Percentiles rank a stretch among this genome's conserved stretches.
Evolutionary conservation across 2,329 filamentous ascomycete species (phyloP).

Genomic region (Beauveria bassiana): DNA sequence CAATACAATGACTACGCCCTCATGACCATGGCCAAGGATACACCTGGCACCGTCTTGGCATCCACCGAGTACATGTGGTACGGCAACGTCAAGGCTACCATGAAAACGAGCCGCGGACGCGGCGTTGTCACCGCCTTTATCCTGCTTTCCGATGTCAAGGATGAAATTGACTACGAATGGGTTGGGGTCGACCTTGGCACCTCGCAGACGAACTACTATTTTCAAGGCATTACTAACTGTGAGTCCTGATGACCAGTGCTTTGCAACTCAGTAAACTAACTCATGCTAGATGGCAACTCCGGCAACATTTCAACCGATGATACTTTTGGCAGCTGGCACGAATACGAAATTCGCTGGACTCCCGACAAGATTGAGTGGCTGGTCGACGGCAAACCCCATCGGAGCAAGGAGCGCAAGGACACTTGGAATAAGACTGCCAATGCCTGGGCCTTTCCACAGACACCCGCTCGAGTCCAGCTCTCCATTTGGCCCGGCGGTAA

Average conservation of each 20-base stretch:
- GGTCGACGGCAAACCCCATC: conserved; percentile 71
- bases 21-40: conserved; percentile 81
- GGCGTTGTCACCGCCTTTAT: conserved; percentile 99
- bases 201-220: conserved; percentile 95
- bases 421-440: conserved; percentile 83
- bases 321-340: conserved; percentile 73
- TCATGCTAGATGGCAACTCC: conserved; percentile 60
- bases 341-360: conserved; percentile 89
- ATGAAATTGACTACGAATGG: conserved; percentile 97
- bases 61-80: conserved; percentile 92
- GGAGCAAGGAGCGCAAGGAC: conserved; percentile 64
- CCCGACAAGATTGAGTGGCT: conserved; percentile 81
- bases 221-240: conserved; percentile 89
- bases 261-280: neutral
- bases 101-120: conserved; percentile 75
- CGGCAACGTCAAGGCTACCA: conserved; percentile 76
- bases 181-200: conserved; percentile 69
- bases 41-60: conserved; percentile 79
- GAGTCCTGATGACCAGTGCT: conserved; percentile 29
- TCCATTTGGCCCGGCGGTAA: conserved; percentile 94
- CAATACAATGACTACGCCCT: conserved; percentile 62
- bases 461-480: conserved; percentile 81
- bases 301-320: conserved; percentile 61
- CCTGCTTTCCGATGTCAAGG: conserved; percentile 88
- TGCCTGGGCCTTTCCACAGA: conserved; percentile 84